Conservation (phyloP, 495 filamentous ascomycete species). For the Paragyromitra xinjiangensis region DNA sequence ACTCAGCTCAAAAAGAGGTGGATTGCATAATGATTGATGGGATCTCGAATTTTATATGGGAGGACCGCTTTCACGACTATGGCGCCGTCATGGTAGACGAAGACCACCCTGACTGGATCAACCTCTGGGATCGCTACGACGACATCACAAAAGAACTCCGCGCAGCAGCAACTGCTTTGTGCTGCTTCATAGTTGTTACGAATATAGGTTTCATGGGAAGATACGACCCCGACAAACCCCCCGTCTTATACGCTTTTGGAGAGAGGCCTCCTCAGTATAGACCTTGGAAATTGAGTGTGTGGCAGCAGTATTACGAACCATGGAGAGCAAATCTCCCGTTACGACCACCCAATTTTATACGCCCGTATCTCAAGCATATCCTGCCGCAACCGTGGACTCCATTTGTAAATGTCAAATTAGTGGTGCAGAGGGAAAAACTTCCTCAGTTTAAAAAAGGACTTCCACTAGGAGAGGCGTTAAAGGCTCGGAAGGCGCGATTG, state of each 20-base stretch:
- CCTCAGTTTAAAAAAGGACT: constrained; percentile 7
- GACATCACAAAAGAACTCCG: constrained; percentile 27
- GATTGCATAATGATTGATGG: constrained; percentile 41
- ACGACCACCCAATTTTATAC: constrained; percentile 7
- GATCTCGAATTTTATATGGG: constrained; percentile 32
- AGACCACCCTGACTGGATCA: constrained; percentile 34
- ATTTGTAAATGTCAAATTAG: constrained; percentile 36
- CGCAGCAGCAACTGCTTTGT: constrained; percentile 3
- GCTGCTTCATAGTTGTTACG: constrained; percentile 32
- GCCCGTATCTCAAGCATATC: constrained; percentile 34
- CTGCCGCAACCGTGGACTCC: constrained; percentile 34
- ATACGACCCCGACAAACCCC: constrained; percentile 16
- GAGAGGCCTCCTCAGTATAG: constrained; percentile 14
- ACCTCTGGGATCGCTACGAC: constrained; percentile 24
- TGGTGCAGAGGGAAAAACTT: not conserved
- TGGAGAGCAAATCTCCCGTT: constrained; percentile 1
- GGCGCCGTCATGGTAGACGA: constrained; percentile 32
- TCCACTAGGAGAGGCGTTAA: not conserved
- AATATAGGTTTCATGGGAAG: constrained; percentile 25
- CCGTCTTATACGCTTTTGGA: not conserved
- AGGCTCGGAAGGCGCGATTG: not conserved
- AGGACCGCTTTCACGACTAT: constrained; percentile 36
- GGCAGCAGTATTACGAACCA: constrained; percentile 12
- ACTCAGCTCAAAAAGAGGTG: constrained; percentile 8
- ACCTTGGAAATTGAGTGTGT: not conserved